phyloP scores from a whole-genome alignment of 371 early-diverging fungal genomes.

The Batkoa obscura region DNA sequence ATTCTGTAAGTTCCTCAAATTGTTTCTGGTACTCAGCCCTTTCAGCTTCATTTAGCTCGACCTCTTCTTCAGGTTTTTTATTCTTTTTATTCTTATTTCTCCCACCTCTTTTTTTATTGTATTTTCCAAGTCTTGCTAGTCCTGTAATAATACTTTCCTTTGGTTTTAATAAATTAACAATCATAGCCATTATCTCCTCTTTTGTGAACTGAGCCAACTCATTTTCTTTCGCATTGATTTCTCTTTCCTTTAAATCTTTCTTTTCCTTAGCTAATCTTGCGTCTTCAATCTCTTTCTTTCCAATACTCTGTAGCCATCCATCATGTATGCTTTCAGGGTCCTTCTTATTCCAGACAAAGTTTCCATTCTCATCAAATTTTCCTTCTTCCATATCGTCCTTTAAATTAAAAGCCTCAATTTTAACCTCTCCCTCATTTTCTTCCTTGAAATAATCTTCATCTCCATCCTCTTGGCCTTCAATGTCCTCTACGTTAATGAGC shows the following conservation, averaged over 20 bases:
- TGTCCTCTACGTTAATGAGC: constrained; percentile 6
- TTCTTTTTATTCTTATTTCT: constrained; percentile 1
- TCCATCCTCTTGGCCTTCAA: constrained; percentile 18
- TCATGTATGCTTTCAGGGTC: constrained; percentile 77
- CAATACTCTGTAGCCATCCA: constrained; percentile 66
- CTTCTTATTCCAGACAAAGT: constrained; percentile 52
- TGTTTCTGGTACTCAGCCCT: constrained; percentile 2
- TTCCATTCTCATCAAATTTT: constrained; percentile 60
- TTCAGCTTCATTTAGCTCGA: neutral
- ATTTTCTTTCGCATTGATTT: constrained; percentile 18
- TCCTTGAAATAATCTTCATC: constrained; percentile 12
- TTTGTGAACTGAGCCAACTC: constrained; percentile 26
- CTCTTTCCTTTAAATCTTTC: constrained; percentile 24
- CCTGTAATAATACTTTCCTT: constrained; percentile 50
- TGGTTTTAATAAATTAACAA: constrained; percentile 42
- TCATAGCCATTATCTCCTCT: constrained; percentile 12
- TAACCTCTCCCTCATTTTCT: constrained; percentile 12
- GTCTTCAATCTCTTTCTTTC: constrained; percentile 45
- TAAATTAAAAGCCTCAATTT: constrained; percentile 77
- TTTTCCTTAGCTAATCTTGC: constrained; percentile 52
- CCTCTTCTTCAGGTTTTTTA: neutral
- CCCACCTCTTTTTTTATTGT: constrained; percentile 18
- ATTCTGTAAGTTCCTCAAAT: constrained; percentile 9
- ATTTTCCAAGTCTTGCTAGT: constrained; percentile 37
- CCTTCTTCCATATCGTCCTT: constrained; percentile 73